Evolutionary conservation across 2,329 filamentous ascomycete species (phyloP), one percentile per base, ranked within the genome.

Genomic region (Epichloe gansuensis): DNA sequence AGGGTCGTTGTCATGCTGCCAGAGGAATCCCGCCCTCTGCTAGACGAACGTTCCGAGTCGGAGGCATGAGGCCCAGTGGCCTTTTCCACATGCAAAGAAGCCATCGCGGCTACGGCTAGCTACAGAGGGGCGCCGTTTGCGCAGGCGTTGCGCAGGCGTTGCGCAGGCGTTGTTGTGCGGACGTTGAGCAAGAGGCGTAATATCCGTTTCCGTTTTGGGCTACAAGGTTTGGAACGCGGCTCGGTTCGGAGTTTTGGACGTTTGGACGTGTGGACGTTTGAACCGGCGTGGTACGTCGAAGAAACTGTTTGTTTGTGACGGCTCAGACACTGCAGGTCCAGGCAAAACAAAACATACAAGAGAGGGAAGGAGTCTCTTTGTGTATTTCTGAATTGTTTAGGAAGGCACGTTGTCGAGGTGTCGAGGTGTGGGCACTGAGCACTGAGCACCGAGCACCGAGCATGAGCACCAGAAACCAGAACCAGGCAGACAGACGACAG

Each of bases 41-140:
- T 53, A 8, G 52, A 54, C 3, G 52, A 45, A n/a, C 44, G 48
- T 12, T 48, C 54, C 7, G 51, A 55, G 28, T 51, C 48, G 43
- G 51, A 46, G 3, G 17, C 31, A 9, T 38, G 39, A 15, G 46
- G 48, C 48, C 28, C 17, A 17, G 15, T 13, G 34, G 41, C 50
- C 50, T 54, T 51, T 48, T 56, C 52, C 23, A 28, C 4, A 17
- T 7, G 17, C 7, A 9, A 37, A 11, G 39, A 38, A 51, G 54
- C 51, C 54, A 55, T 55, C 25, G 23, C 21, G 54, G 48, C 51
- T 34, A 35, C 3, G n/a, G 11, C 17, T 21, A 31, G 31, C 31
- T 31, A 31, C 31, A 31, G 31, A 39, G 37, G 21, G 17, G 37
- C 50, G 47, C 42, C 46, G 51, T 53, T 55, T 52, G 46, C 43